Base-by-base conservation (phyloP, 192 early-diverging fungal genomes). In the Coemansia sp. region DNA sequence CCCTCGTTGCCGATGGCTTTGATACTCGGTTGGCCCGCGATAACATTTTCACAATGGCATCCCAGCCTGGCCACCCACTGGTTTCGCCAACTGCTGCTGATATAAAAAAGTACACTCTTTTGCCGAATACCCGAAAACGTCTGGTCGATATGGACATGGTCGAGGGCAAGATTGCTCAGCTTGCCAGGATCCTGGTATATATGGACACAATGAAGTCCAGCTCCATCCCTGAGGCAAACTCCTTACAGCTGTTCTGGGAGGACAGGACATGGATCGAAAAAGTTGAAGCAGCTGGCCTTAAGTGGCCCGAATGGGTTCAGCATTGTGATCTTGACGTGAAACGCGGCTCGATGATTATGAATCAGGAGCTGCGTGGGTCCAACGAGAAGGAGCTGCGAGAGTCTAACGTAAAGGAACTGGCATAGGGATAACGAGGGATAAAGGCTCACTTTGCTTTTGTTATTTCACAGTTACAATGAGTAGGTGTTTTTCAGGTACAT, bases 321-420 rank as follows among this genome's bases (percentile, higher is more conserved):
- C 78, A 81, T 61, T 64, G 49, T 54, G 27, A 34, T n/a, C 65
- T 76, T 26, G 73, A 81, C 0, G 41, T 73, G 32, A 70, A 64
- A 63, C 78, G 78, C 28, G 78, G 73, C 44, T 73, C 62, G 38
- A 76, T 81, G 2, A 73, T 81, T 16, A 34, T 58, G 28, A 81
- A 75, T 58, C 30, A 31, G 9, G 73, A 81, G 64, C 58, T 76
- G 4, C 68, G 70, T 27, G 38, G 25, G 4, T 3, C 31, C 2
- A 61, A 32, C 27, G 6, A 58, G 25, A 58, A 41, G 10, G 28
- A 14, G 7, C 14, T 0, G 14, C 14, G 12, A 44, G 16, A n/a
- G n/a, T n/a, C n/a, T n/a, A n/a, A n/a, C n/a, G n/a, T n/a, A n/a
- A n/a, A n/a, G n/a, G n/a, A n/a, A n/a, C n/a, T n/a, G n/a, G n/a